phyloP scores from a whole-genome alignment of 768 basidiomycete species.

The Russula lepida region DNA sequence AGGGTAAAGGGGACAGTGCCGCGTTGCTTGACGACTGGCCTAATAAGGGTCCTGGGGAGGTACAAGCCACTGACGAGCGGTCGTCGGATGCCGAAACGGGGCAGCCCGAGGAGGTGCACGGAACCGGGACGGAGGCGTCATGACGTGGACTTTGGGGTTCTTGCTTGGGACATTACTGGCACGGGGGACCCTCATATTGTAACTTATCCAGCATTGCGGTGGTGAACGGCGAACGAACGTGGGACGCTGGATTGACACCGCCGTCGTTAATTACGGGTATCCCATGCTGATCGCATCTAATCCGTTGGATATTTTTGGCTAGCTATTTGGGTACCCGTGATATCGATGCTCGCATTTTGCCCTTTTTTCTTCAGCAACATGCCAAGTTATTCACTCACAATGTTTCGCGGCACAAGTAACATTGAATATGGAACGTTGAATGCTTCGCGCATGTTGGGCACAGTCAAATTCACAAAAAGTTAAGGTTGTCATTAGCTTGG shows the following conservation, averaged over 20 bases:
- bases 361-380: too few species aligned
- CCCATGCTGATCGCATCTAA: neutral
- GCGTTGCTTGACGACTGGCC: constrained; percentile 28
- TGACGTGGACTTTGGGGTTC: neutral
- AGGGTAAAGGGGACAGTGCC: constrained; percentile 31
- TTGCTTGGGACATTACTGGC: neutral
- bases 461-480: too few species aligned
- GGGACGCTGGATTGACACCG: neutral
- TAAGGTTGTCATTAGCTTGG: too few species aligned
- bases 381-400: too few species aligned
- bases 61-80: constrained; percentile 30
- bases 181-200: constrained; percentile 1
- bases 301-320: neutral
- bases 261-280: neutral
- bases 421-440: too few species aligned
- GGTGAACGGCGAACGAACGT: neutral
- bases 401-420: too few species aligned
- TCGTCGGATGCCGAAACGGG: constrained; percentile 35
- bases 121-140: constrained; percentile 23
- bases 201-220: neutral
- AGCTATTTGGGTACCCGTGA: neutral
- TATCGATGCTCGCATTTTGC: neutral
- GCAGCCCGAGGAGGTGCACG: constrained; percentile 36
- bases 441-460: too few species aligned
- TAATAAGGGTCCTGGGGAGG: constrained; percentile 35